phyloP scores from a whole-genome alignment of 805 yeast species.

The Kuraishia hungarica region DNA sequence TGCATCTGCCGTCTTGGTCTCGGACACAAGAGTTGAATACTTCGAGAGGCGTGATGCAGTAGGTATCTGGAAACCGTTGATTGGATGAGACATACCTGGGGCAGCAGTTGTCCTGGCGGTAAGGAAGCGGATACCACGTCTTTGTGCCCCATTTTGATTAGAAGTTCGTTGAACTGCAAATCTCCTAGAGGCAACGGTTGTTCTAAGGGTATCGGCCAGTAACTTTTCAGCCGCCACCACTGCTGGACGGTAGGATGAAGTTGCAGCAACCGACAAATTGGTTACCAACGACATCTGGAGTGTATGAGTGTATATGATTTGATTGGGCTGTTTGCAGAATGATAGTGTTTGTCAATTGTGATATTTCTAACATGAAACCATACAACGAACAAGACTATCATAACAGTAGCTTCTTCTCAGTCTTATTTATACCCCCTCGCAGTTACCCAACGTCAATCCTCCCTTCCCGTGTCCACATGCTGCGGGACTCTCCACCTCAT shows the following conservation, averaged over 20 bases:
- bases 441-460: too few relatives aligned
- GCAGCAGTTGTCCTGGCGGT: neutral
- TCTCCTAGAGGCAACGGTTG: neutral
- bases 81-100: neutral
- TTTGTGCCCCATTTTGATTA: neutral
- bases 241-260: neutral
- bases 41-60: neutral
- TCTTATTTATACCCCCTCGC: neutral
- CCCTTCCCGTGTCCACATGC: neutral
- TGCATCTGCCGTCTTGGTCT: neutral
- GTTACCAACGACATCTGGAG: neutral
- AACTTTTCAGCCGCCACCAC: neutral
- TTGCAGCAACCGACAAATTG: neutral
- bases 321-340: neutral
- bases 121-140: neutral
- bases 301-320: neutral
- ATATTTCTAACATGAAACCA: too few relatives aligned
- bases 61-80: neutral
- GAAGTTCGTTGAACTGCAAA: neutral
- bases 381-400: too few relatives aligned
- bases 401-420: neutral
- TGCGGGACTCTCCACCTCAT: neutral
- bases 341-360: too few relatives aligned
- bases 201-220: neutral
- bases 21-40: neutral